phyloP scores from a whole-genome alignment of 306 rosid species.

The Sphenostylis stenocarpa region DNA sequence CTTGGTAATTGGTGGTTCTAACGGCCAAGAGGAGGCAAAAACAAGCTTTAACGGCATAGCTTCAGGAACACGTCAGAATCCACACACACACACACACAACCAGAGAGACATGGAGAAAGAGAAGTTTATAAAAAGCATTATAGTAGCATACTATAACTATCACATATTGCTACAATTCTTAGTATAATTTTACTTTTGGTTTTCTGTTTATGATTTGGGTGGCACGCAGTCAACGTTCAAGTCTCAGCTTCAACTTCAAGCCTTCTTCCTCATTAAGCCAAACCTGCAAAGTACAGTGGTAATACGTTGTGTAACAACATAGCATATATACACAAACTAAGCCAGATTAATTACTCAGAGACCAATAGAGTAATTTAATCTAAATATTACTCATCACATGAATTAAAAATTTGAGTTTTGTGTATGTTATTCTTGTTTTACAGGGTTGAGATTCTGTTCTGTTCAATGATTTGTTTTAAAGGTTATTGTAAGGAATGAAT shows the following conservation, averaged over 20 bases:
- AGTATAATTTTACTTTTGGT: slow-evolving; percentile 9
- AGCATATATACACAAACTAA: not conserved
- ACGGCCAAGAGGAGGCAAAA: slow-evolving; percentile 33
- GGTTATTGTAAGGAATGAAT: too few species aligned
- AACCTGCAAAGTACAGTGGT: not conserved
- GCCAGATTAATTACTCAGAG: not conserved
- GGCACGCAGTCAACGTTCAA: slow-evolving; percentile 42
- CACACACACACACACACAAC: slow-evolving; percentile 14
- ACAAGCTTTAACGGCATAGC: slow-evolving; percentile 66
- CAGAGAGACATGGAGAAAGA: not conserved
- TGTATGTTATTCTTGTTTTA: too few species aligned
- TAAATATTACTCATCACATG: not conserved
- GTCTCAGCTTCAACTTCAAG: slow-evolving; percentile 29
- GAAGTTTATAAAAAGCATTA: slow-evolving; percentile 15
- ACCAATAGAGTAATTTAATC: not conserved
- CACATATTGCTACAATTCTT: not conserved
- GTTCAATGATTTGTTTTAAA: not conserved
- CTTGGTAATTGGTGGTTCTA: slow-evolving; percentile 7
- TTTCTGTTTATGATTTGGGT: slow-evolving; percentile 41
- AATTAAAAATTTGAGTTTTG: too few species aligned
- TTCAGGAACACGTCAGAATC: slow-evolving; percentile 45
- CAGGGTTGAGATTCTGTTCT: not conserved
- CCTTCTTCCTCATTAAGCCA: slow-evolving; percentile 35
- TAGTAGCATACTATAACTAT: not conserved
- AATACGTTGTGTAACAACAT: not conserved